Base-by-base conservation (phyloP, 441 rosid genomes). In the Gossypium davidsonii region DNA sequence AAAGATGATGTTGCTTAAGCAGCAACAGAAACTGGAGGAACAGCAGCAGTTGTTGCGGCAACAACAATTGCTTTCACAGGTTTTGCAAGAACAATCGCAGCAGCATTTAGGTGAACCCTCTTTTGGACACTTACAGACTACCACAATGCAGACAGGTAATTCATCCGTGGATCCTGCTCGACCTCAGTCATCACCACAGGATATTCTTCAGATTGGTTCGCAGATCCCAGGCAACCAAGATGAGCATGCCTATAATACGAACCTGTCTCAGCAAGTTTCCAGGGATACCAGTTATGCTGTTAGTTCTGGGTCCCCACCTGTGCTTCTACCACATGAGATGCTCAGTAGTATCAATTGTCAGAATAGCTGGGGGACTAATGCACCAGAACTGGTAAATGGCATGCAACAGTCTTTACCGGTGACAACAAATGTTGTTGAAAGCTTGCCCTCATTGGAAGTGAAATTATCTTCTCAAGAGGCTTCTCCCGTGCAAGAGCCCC, bases 11-110 rank as follows among this genome's bases (percentile, higher is more conserved):
- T 78, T 90, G 77, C 87, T 95, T 74, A 87, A 88, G 82, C 96
- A 93, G 80, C 97, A 91, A 80, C 89, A 86, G 77, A 83, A 82
- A 70, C 91, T 88, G 78, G 92, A 94, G 82, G 90, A 90, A 85
- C 94, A 94, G 77, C 94, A 94, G 75, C 93, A 90, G 82, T 79
- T 92, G 77, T 74, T 94, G 82, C 84, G 85, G 59, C 98, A 92
- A 81, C 95, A 88, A 53, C 97, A 90, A 78, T 79, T 93, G 71
- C 87, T 88, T 71, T 88, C 97, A 55, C 96, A 89, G 84, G 93
- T 83, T 82, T 78, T 90, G 56, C 80, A 87, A 56, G 96, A 89
- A 77, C 97, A 90, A 63, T 72, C 90, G 74, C 82, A 80, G 61
- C 89, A 81, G 78, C 80, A 55, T 21, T 76, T 86, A 69, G 85